Conservation (phyloP, 2,329 filamentous ascomycete genomes). For the Sarocladiaceae sp. region DNA sequence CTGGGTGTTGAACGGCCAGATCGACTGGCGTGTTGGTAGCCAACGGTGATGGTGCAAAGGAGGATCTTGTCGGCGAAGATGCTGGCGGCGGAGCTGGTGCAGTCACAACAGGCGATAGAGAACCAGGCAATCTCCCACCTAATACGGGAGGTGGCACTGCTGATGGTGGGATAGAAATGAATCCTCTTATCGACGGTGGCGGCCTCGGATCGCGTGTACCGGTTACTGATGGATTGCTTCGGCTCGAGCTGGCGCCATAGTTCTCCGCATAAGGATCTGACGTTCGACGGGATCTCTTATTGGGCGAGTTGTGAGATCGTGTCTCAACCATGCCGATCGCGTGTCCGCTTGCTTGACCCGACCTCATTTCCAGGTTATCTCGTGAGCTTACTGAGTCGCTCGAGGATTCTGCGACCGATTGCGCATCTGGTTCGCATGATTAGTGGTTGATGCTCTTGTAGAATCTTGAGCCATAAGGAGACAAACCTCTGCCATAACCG, state of each 20-base stretch:
- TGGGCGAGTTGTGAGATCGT: constrained; percentile 2
- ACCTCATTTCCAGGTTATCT: constrained; percentile 34
- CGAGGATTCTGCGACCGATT: constrained; percentile 28
- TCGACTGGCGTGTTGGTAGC: background rate
- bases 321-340: background rate
- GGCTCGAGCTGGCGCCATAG: constrained; percentile 4
- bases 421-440: constrained; percentile 8
- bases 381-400: constrained; percentile 31
- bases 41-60: background rate
- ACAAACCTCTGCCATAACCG: constrained; percentile 31
- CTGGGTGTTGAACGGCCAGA: constrained; percentile 12
- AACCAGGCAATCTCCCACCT: background rate
- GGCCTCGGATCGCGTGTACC: constrained; percentile 19
- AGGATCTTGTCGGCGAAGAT: background rate
- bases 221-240: background rate
- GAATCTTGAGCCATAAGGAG: constrained; percentile 12
- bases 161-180: constrained; percentile 17
- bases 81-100: background rate
- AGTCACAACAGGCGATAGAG: background rate
- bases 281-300: constrained; percentile 18
- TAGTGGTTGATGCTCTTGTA: constrained; percentile 1
- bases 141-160: background rate
- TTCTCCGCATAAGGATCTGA: constrained; percentile 22
- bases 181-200: constrained; percentile 24
- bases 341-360: constrained; percentile 10